Evolutionary conservation across 2,329 filamentous ascomycete species (phyloP).

Genomic region (Penicillium olsonii): DNA sequence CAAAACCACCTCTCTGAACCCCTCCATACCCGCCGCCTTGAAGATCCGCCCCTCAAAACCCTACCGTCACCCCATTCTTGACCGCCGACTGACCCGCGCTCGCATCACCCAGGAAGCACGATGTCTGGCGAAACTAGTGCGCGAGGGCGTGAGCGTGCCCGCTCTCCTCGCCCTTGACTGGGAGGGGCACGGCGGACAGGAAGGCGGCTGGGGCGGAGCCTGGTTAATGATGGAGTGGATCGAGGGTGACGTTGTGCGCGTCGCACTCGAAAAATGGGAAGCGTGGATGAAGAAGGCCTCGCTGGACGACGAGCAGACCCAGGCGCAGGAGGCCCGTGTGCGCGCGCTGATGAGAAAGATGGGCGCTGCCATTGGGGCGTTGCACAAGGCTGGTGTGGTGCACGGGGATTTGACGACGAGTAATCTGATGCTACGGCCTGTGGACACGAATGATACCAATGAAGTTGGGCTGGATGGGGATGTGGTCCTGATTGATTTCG

Average conservation of each 20-base stretch:
- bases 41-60: constrained; percentile 91
- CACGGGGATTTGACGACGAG: constrained; percentile 97
- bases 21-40: constrained; percentile 70
- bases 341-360: constrained; percentile 68
- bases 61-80: constrained; percentile 88
- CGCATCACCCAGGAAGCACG: constrained; percentile 87
- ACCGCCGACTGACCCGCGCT: constrained; percentile 81
- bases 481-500: constrained; percentile 91
- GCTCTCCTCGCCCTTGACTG: constrained; percentile 71
- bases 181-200: constrained; percentile 58
- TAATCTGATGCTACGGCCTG: constrained; percentile 79
- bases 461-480: constrained; percentile 60
- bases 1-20: constrained; percentile 75
- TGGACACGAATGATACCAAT: constrained; percentile 13
- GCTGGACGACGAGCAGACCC: constrained; percentile 30
- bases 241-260: constrained; percentile 68
- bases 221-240: constrained; percentile 89
- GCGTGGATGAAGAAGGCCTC: constrained; percentile 45
- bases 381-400: constrained; percentile 84
- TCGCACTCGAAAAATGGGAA: constrained; percentile 70
- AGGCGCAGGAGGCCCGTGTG: constrained; percentile 54
- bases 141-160: constrained; percentile 80
- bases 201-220: constrained; percentile 63
- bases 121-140: constrained; percentile 74
- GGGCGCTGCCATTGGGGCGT: constrained; percentile 67